phyloP scores from a whole-genome alignment of 2,329 filamentous ascomycete genomes.

The Alternaria sp. region DNA sequence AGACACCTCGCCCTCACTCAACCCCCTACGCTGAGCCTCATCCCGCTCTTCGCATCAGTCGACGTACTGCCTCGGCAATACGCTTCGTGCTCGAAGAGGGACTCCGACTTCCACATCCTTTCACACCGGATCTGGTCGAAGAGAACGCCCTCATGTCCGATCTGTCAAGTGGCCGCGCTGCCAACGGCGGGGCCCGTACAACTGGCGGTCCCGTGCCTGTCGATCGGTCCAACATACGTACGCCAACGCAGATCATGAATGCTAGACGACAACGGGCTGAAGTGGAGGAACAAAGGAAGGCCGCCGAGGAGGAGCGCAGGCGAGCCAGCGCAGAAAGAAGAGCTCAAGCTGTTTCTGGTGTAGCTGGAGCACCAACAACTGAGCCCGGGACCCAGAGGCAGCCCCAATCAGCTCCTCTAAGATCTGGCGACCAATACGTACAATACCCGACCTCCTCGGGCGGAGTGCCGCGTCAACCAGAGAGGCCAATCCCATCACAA shows the following conservation, averaged over 20 bases:
- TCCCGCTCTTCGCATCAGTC: constrained; percentile 76
- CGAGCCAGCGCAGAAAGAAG: constrained; percentile 67
- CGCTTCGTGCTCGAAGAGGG: constrained; percentile 93
- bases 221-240: constrained; percentile 71
- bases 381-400: constrained; percentile 41
- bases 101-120: constrained; percentile 80
- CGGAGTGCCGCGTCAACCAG: constrained; percentile 42
- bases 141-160: constrained; percentile 94
- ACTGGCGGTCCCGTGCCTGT: constrained; percentile 64
- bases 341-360: constrained; percentile 63
- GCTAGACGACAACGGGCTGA: constrained; percentile 77
- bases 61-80: constrained; percentile 86
- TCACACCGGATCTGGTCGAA: constrained; percentile 85
- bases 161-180: constrained; percentile 68
- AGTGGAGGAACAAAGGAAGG: constrained; percentile 64
- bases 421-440: constrained; percentile 41
- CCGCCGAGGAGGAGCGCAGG: constrained; percentile 60
- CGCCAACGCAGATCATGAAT: constrained; percentile 91
- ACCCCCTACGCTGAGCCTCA: constrained; percentile 53
- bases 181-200: constrained; percentile 67
- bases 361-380: constrained; percentile 54
- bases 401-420: constrained; percentile 36
- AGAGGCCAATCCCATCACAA: constrained; percentile 35
- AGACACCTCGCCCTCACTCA: constrained; percentile 41
- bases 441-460: constrained; percentile 37